Evolutionary conservation across 441 rosid species (phyloP), one percentile per base, ranked within the genome.

Genomic region (Iberis amara): DNA sequence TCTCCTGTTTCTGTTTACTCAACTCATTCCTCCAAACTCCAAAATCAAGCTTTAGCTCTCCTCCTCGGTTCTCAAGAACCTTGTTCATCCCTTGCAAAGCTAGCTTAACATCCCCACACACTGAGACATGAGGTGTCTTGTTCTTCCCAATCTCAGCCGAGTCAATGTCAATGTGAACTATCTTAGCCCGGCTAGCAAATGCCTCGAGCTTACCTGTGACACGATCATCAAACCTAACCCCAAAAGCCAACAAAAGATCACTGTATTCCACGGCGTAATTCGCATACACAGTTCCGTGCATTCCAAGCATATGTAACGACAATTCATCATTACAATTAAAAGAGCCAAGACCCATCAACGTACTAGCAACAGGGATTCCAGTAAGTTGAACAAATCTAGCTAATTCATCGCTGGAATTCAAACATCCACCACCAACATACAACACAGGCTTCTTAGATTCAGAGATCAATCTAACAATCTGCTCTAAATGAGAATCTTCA

Each of bases 221-320:
- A 37, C 95, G 89, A 30, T 88, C 98, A 69, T 88, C 98, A 65
- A 91, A 85, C 79, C 95, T 74, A 41, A 88, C 96, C 3, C 98
- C 98, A 71, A 91, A 83, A 0, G 95, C 96, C 15, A 91, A 82
- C 72, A 91, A 61, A 60, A 91, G 15, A 74, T 88, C 98, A 64
- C 85, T 66, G 53, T 82, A 71, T 26, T 88, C 96, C 53, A 91
- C 88, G 4, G 98, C 76, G 73, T 91, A 88, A 52, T 91, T 91
- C 0, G 95, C 98, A 52, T 68, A 85, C 31, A 91, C 95, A 5
- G 96, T 85, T n/a, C 98, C 98, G 39, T 88, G 98, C 98, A 92
- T 88, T 12, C 98, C 98, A 47, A 92, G 87, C 98, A 92, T 88
- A 31, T 74, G 85, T 39, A 92, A 55, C 0, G 98, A 88, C 61